Evolutionary conservation across 306 rosid genomes (phyloP), one percentile per base, ranked within the genome.

Genomic region (Pterocarpus santalinus): DNA sequence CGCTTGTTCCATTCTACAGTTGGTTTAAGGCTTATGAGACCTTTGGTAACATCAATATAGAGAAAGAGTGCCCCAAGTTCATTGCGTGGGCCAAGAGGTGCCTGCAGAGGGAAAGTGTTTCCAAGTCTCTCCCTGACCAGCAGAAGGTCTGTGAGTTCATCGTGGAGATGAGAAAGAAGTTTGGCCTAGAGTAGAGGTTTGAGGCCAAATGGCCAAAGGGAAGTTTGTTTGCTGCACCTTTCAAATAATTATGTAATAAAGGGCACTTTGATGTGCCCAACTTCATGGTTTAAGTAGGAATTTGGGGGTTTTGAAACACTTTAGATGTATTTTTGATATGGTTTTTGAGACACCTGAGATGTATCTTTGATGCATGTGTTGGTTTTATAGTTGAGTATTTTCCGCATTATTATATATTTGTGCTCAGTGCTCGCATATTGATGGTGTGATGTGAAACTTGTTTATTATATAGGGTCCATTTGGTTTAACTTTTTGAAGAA

Each of bases 31-130:
- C 56, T 1, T 79, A 35, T 22, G 81, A 86, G 57, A 39, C 17
- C 0, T 60, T 33, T 38, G 89, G 71, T 0, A 71, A 72, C 38
- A 28, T 82, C 53, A 86, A 69, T n/a, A 33, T 52, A 7, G 85
- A 72, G 34, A 38, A 64, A 2, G 82, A 86, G 77, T 76, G 85
- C 17, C 89, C 89, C 12, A 86, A 80, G 78, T 9, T 86, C 2
- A 8, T 66, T 22, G 82, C 63, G 17, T 86, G 89, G 89, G 83
- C 80, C 5, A 86, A 36, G 61, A 86, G 85, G 65, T 83, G 89
- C 73, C 0, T 80, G 75, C 71, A 76, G 33, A 75, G 13, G 22
- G 46, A 86, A 39, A 65, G 85, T 28, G 81, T 83, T 32, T 46
- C 80, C 22, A 80, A 58, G 22, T 75, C 84, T 16, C 80, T 83